Evolutionary conservation across 1,139 yeast genomes (phyloP), one percentile per base, ranked within the genome.

Genomic region (Kazachstania sp.): DNA sequence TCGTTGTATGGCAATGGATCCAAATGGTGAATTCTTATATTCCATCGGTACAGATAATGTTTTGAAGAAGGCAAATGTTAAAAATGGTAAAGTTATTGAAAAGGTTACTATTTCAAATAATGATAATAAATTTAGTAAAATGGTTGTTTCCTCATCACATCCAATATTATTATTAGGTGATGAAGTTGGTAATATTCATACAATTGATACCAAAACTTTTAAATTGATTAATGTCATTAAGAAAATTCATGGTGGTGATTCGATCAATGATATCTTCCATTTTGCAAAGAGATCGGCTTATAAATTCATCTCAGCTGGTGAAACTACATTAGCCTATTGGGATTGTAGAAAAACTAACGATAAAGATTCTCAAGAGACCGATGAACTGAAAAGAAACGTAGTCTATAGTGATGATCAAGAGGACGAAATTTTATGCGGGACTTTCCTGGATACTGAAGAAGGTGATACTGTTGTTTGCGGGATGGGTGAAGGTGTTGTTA

Each of bases 401-500:
- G 60, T 79, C 4, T 70, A 77, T 1, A 81, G 79, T 34, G 97
- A 88, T 55, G 92, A 88, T 60, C 98, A 92, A 67, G 96, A 86
- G 55, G 97, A 92, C 60, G 98, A 92, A 63, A 70, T 92, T 31
- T 67, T 90, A 44, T 74, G 92, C 43, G 84, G 88, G 63, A 72
- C 86, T 43, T 82, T 77, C 67, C 76, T 83, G 0, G 85, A 82
- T 52, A 15, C 41, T n/a, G 71, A 73, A 23, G 76, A 75, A 36
- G 82, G 78, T 50, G 87, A 82, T 39, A 80, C 81, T 2, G 71
- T 82, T 19, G 85, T 84, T 0, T 81, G 90, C 58, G 90, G 88
- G 43, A 90, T 88, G 80, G 90, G 95, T 3, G 95, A 85, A 62
- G 97, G 97, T 2, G 77, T 87, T n/a, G 74, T 87, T 6, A 87